phyloP scores from a whole-genome alignment of 2,329 filamentous ascomycete species.

The Aspergillus sclerotialis region DNA sequence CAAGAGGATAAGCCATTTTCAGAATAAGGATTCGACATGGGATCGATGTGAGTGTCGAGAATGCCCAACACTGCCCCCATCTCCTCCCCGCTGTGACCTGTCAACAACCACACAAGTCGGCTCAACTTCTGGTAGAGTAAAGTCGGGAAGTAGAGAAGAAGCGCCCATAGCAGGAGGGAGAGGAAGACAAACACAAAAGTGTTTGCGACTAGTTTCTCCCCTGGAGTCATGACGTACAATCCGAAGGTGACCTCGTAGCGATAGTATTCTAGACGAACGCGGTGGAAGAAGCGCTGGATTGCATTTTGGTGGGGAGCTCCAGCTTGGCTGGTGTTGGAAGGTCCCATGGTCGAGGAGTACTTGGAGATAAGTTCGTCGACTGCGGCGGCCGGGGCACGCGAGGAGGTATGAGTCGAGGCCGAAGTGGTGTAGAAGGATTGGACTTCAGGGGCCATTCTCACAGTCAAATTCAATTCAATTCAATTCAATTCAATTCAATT shows the following conservation, averaged over 20 bases:
- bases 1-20: constrained; percentile 9
- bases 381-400: constrained; percentile 22
- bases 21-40: constrained; percentile 10
- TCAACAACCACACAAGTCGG: constrained; percentile 31
- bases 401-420: constrained; percentile 20
- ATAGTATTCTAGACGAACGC: constrained; percentile 37
- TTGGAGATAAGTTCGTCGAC: constrained; percentile 29
- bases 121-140: constrained; percentile 30
- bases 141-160: constrained; percentile 30
- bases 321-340: constrained; percentile 6
- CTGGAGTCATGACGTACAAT: constrained; percentile 37
- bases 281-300: constrained; percentile 23
- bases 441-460: constrained; percentile 24
- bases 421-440: constrained; percentile 28
- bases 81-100: constrained; percentile 26
- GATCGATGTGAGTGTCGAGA: constrained; percentile 16
- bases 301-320: constrained; percentile 15
- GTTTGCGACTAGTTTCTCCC: constrained; percentile 38
- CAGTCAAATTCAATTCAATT: neutral
- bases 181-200: constrained; percentile 30
- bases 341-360: constrained; percentile 23
- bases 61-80: constrained; percentile 21
- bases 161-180: constrained; percentile 28
- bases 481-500: neutral
- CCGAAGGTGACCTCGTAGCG: constrained; percentile 42